phyloP scores from a whole-genome alignment of 805 yeast genomes.

The Kuraishia piskuri region DNA sequence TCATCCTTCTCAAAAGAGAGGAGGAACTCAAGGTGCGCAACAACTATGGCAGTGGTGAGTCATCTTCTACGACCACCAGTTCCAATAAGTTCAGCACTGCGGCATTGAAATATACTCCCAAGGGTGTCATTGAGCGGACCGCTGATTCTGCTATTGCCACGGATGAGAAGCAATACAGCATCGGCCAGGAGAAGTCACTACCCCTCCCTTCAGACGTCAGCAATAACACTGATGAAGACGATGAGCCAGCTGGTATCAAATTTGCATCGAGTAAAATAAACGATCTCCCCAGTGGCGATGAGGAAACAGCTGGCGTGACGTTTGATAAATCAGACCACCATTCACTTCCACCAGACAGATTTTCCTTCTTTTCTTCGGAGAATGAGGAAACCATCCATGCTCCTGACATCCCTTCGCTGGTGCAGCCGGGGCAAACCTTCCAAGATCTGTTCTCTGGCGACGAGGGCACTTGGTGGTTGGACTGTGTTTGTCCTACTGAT shows the following conservation, averaged over 20 bases:
- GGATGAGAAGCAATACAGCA: neutral
- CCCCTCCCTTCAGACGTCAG: neutral
- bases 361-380: constrained; percentile 74
- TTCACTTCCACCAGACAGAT: constrained; percentile 56
- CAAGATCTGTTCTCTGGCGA: constrained; percentile 62
- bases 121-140: neutral
- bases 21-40: constrained; percentile 16
- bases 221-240: neutral
- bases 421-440: constrained; percentile 55
- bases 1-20: constrained; percentile 24
- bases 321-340: constrained; percentile 14
- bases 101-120: constrained; percentile 57
- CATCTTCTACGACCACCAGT: constrained; percentile 25
- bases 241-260: neutral
- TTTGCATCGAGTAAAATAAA: neutral
- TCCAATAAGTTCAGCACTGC: constrained; percentile 34
- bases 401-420: constrained; percentile 73
- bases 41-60: constrained; percentile 7
- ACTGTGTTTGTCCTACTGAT: constrained; percentile 90
- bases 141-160: neutral
- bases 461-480: constrained; percentile 92
- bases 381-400: constrained; percentile 86
- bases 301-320: constrained; percentile 23
- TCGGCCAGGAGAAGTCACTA: neutral
- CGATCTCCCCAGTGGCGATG: constrained; percentile 6